These are phyloP conservation scores for Glebionis coronaria DNA, from an alignment of 129 eudicot species.

Conservation along the genomic window DNA sequence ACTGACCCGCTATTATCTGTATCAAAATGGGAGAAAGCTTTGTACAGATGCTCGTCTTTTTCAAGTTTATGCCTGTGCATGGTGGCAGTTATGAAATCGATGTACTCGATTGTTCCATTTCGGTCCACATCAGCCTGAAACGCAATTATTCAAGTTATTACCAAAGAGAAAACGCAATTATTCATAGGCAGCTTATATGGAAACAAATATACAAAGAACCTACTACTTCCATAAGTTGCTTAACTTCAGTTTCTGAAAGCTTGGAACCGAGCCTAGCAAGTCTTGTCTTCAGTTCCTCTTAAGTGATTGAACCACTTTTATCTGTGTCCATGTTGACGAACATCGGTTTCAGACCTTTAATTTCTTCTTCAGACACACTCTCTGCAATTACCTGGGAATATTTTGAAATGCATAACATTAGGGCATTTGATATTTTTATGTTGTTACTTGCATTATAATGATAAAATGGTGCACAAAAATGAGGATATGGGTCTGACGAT, in stretches of 20 bases:
- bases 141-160: no score
- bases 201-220: constrained; percentile 13
- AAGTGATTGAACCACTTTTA: constrained; percentile 49
- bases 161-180: neutral
- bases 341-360: constrained; percentile 54
- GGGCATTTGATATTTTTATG: neutral
- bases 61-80: constrained; percentile 51
- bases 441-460: neutral
- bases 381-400: constrained; percentile 44
- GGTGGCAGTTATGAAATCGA: constrained; percentile 49
- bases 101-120: constrained; percentile 49
- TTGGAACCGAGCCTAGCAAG: constrained; percentile 50
- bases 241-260: constrained; percentile 48
- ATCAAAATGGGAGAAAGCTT: constrained; percentile 54
- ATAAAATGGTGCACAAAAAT: neutral
- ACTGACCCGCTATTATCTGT: no score
- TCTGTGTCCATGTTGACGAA: constrained; percentile 54
- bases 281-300: constrained; percentile 49
- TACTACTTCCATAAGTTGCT: constrained; percentile 58
- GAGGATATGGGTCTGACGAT: neutral
- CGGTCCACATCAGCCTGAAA: constrained; percentile 60
- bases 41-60: no score
- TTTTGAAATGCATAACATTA: neutral
- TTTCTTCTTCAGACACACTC: constrained; percentile 54
- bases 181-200: neutral